Evolutionary conservation across 192 early-diverging fungal genomes (phyloP).

Genomic region (Coemansia sp.): DNA sequence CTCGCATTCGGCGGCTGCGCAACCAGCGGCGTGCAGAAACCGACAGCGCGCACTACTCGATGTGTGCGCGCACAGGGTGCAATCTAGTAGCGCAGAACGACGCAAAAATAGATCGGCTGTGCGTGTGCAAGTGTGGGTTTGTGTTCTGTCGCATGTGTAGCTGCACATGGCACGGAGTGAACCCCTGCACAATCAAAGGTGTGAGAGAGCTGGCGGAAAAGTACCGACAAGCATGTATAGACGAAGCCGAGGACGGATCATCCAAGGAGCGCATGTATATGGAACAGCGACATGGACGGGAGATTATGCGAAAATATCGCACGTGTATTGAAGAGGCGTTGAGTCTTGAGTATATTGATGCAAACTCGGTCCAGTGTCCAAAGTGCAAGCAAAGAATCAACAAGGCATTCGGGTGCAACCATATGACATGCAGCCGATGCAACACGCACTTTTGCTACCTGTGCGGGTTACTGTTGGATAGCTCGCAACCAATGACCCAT

Average conservation of each 20-base stretch:
- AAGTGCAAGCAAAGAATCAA: not conserved
- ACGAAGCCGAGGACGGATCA: not conserved
- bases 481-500: not conserved
- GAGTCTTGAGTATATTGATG: not conserved
- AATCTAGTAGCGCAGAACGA: not conserved
- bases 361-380: not conserved
- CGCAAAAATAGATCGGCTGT: not conserved
- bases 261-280: not conserved
- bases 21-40: not conserved
- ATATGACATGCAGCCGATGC: slow-evolving; percentile 3
- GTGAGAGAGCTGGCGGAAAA: not conserved
- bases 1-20: not conserved
- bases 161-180: not conserved
- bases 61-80: not conserved
- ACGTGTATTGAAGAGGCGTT: not conserved
- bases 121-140: not conserved
- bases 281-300: not conserved
- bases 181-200: not conserved
- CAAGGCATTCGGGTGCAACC: not conserved
- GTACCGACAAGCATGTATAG: not conserved
- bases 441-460: slow-evolving; percentile 3
- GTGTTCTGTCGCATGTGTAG: not conserved
- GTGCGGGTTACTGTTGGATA: not conserved
- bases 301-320: not conserved
- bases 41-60: not conserved